phyloP scores from a whole-genome alignment of 2,329 filamentous ascomycete species.

The Metarhizium sp. region DNA sequence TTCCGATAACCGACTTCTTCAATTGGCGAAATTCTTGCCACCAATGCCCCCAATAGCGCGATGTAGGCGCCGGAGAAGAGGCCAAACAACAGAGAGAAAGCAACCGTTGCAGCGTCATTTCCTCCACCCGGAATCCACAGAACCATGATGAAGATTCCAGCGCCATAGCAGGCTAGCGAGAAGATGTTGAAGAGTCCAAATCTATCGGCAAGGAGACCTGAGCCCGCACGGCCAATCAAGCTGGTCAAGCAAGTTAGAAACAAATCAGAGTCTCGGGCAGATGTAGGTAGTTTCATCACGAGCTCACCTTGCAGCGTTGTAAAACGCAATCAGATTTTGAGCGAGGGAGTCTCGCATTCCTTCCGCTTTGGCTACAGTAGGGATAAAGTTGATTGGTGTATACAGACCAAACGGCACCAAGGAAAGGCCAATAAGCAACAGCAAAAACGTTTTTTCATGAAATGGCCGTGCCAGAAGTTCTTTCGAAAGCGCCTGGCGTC shows the following conservation, averaged over 20 bases:
- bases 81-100: conserved; percentile 19
- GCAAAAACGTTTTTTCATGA: conserved; percentile 15
- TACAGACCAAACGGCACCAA: conserved; percentile 21
- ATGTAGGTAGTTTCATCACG: background rate
- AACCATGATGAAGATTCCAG: conserved; percentile 19
- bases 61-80: conserved; percentile 20
- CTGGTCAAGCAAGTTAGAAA: conserved; percentile 6
- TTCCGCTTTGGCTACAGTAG: conserved; percentile 8
- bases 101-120: conserved; percentile 13
- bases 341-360: conserved; percentile 12
- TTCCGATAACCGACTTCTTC: conserved; percentile 44
- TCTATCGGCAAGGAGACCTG: conserved; percentile 14
- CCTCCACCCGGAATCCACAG: conserved; percentile 24
- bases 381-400: conserved; percentile 19
- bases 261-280: background rate
- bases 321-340: conserved; percentile 13
- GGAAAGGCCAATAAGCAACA: conserved; percentile 16
- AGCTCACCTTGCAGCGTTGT: conserved; percentile 14
- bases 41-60: conserved; percentile 15
- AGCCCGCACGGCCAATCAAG: conserved; percentile 13
- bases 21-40: conserved; percentile 40
- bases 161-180: conserved; percentile 31
- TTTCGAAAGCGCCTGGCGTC: conserved; percentile 1
- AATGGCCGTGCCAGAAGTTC: conserved; percentile 12
- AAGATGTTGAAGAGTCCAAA: conserved; percentile 20